Evolutionary conservation across 1,284 basidiomycete species (phyloP).

Genomic region (Cryptococcus sp.): DNA sequence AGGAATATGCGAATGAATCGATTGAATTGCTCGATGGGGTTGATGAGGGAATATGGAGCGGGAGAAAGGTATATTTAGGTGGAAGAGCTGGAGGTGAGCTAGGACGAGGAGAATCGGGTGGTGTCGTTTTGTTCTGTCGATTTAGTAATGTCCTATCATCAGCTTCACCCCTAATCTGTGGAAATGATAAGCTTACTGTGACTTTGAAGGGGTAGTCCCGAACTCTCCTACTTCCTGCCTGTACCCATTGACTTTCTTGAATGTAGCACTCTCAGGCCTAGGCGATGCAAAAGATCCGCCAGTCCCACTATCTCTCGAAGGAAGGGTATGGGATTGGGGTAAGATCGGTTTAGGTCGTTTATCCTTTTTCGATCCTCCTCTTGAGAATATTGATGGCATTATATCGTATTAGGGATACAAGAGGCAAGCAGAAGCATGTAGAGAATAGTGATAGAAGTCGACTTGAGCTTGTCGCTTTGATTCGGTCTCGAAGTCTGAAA

Average conservation of each 20-base stretch:
- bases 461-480: too few species aligned
- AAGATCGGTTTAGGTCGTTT: not conserved
- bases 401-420: too few species aligned
- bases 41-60: slow-evolving; percentile 22
- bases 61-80: slow-evolving; percentile 30
- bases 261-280: not conserved
- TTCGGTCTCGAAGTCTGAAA: too few species aligned
- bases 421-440: too few species aligned
- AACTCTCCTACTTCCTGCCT: not conserved
- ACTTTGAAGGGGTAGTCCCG: not conserved
- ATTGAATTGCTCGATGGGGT: slow-evolving; percentile 24
- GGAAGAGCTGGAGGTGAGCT: slow-evolving; percentile 20
- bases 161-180: not conserved
- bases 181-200: not conserved
- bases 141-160: slow-evolving; percentile 5
- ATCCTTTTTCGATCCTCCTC: not conserved
- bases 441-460: too few species aligned
- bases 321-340: too few species aligned
- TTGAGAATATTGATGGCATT: not conserved
- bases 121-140: not conserved
- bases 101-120: slow-evolving; percentile 4
- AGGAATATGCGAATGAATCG: slow-evolving; percentile 24
- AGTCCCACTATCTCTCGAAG: too few species aligned
- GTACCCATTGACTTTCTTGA: not conserved
- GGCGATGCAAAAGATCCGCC: not conserved